A percentile compares a stretch with the other conserved stretches of the same genome.
These are phyloP conservation scores for Leptographium procerum DNA, from an alignment of 2,329 filamentous ascomycete genomes.

Conservation along the genomic window DNA sequence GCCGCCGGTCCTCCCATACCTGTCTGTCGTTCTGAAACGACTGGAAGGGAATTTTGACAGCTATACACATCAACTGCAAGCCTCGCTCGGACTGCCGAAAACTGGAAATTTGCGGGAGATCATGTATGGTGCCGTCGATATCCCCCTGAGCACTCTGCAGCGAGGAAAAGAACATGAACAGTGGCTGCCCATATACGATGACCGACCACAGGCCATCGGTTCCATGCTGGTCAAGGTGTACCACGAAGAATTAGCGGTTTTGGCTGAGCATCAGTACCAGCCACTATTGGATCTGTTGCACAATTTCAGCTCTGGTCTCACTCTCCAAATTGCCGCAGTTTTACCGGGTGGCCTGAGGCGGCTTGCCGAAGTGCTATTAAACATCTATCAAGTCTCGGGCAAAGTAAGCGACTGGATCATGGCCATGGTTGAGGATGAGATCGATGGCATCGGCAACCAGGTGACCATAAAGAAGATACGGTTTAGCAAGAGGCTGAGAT, in stretches of 20 bases:
- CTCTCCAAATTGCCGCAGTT: conserved; percentile 69
- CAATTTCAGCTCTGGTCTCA: conserved; percentile 72
- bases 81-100: conserved; percentile 30
- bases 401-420: conserved; percentile 81
- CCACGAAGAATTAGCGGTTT: conserved; percentile 79
- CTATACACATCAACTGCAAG: conserved; percentile 31
- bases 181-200: conserved; percentile 76
- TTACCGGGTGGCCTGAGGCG: conserved; percentile 66
- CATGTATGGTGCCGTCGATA: conserved; percentile 63
- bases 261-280: conserved; percentile 77
- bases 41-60: conserved; percentile 39
- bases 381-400: conserved; percentile 91
- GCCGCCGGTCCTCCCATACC: conserved; percentile 54
- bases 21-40: conserved; percentile 63
- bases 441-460: conserved; percentile 82
- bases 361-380: conserved; percentile 77
- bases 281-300: conserved; percentile 74
- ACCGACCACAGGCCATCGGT: conserved; percentile 63
- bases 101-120: conserved; percentile 35
- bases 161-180: conserved; percentile 69
- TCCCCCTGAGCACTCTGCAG: conserved; percentile 69
- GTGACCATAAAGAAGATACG: conserved; percentile 61
- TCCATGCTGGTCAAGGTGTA: conserved; percentile 75
- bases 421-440: conserved; percentile 89
- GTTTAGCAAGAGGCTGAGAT: conserved; percentile 59